Conservation (phyloP, 129 eudicot species). For the Tanacetum coccineum region DNA sequence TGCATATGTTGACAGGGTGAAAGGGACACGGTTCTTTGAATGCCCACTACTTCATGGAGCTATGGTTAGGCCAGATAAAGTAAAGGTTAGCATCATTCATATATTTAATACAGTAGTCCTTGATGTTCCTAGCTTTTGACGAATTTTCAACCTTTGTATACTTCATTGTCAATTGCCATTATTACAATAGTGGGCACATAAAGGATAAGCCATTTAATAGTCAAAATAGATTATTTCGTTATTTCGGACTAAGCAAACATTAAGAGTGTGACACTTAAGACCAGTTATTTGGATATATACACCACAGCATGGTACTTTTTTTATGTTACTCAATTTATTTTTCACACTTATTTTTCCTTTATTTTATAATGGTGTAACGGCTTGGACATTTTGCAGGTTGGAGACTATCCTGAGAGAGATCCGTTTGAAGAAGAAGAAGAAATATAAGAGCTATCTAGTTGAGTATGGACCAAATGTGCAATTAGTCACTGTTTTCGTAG, state of each 20-base stretch:
- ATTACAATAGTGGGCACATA: no score
- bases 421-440: slow-evolving; percentile 90
- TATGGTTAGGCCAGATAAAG: slow-evolving; percentile 97
- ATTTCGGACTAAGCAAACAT: no score
- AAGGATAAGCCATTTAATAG: no score
- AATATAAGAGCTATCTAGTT: slow-evolving; percentile 33
- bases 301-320: background rate
- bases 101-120: background rate
- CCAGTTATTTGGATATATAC: background rate
- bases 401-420: slow-evolving; percentile 87
- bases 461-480: slow-evolving; percentile 1
- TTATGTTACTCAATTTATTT: background rate
- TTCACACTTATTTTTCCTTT: background rate
- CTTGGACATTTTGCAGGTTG: slow-evolving; percentile 51
- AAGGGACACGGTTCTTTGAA: slow-evolving; percentile 78
- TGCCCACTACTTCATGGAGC: slow-evolving; percentile 95
- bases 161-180: no score
- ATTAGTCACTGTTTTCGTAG: background rate
- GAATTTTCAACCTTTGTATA: background rate
- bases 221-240: no score
- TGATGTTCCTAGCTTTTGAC: background rate
- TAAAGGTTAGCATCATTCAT: slow-evolving; percentile 52
- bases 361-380: slow-evolving; percentile 3
- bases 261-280: no score
- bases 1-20: slow-evolving; percentile 51